Evolutionary conservation across 2,329 filamentous ascomycete genomes (phyloP), one percentile per base, ranked within the genome.

Genomic region (Paraphoma sp.): DNA sequence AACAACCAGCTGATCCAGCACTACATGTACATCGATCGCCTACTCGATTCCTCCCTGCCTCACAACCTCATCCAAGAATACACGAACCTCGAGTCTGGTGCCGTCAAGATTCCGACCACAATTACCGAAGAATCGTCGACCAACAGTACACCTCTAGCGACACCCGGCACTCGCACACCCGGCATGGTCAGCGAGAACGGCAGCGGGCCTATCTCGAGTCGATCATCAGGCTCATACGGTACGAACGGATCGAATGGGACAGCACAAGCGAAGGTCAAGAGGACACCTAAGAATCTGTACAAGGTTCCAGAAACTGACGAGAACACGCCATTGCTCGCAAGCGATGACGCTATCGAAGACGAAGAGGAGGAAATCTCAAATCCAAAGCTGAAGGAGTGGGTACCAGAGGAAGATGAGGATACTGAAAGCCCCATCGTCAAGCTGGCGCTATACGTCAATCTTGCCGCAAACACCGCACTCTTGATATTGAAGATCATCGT

Each of bases 51-150:
- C 8, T 93, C 92, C 30, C 86, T 97, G n/a, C 93, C 93, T 1
- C 93, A 96, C 71, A 89, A 94, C 68, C 82, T 98, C 44, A 87
- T 98, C 55, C 93, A 96, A 71, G 93, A 97, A 76, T 97, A 97
- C 76, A 88, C 88, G 62, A 81, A 89, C 61, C 80, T 87, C 48
- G 81, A 85, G 43, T 81, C 81, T 17, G 84, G 81, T 40, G 82
- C 82, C 23, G 83, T 86, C 47, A 84, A 87, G 64, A 84, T 92
- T 6, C 90, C 92, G 1, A 82, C 86, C 31, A 93, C 91, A 10
- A 95, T 95, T 64, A 79, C 82, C n/a, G 92, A 95, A 71, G 89
- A 93, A 70, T 78, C 82, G 1, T 74, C 68, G 3, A 61, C 65
- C 2, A 51, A 53, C 14, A 64, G 57, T 2, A 62, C 66, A 6